Base-by-base conservation (phyloP, 192 early-diverging fungal genomes). In the Phlyctochytrium bullatum region DNA sequence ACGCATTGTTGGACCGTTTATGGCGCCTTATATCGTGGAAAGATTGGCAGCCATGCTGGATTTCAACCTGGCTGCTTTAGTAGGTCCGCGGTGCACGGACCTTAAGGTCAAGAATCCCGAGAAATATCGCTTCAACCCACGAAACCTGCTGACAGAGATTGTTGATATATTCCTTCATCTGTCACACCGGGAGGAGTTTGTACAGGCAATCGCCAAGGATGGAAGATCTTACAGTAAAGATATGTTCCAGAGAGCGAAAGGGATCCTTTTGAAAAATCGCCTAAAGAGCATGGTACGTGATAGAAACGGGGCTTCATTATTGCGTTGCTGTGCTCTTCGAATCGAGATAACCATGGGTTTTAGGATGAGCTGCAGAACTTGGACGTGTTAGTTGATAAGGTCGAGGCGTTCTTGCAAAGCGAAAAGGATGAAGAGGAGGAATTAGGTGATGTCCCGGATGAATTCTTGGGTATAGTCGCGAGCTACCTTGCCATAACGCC, bases 11-110 rank as follows among this genome's bases (percentile, higher is more conserved):
- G 70, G 83, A 31, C 92, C 94, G 3, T 99, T 99, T 79, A 77
- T 96, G 80, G 89, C 86, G 17, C 80, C 85, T 23, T 92, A 94
- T 67, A 92, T 99, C 53, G 94, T 97, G 20, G 90, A 91, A 51
- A 83, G 93, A 1, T 80, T 99, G 35, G 95, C 95, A 0, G 92
- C 93, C n/a, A 99, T 99, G 97, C 82, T 99, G 52, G 92, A 99
- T 76, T 96, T 92, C 73, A 97, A 96, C 63, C 78, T 99, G 35
- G 78, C 88, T 3, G 88, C 90, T 34, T 76, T 99, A 54, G 94
- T 94, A 0, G 97, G 97, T 0, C 93, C 94, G 6, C 88, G 89
- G 64, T 94, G 92, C 78, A 91, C 92, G 0, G 92, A 90, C 61
- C 78, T 99, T 17, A 92, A 92, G 61, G 90, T 93, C 56, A 86